phyloP scores from a whole-genome alignment of 805 yeast genomes.

The Ogataea sp. region DNA sequence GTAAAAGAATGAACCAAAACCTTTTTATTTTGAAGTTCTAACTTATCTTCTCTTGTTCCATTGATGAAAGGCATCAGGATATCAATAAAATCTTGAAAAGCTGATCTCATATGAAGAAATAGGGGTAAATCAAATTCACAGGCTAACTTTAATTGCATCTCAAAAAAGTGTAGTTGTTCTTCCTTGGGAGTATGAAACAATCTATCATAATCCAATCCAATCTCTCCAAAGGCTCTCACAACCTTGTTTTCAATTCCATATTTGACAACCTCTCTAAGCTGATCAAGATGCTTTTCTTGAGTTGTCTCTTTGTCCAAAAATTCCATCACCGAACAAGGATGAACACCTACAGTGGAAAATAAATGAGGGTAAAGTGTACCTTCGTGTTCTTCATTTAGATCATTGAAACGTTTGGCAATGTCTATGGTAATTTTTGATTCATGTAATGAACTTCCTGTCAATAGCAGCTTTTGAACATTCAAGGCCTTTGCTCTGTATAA shows the following conservation, averaged over 20 bases:
- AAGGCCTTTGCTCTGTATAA: constrained; percentile 56
- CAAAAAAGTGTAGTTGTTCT: constrained; percentile 62
- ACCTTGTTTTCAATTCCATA: constrained; percentile 39
- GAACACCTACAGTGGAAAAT: constrained; percentile 84
- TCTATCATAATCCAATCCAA: constrained; percentile 93
- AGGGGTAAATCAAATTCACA: constrained; percentile 59
- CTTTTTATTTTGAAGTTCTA: constrained; percentile 27
- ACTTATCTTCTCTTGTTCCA: constrained; percentile 26
- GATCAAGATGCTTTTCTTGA: constrained; percentile 34
- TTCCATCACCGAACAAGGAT: constrained; percentile 80
- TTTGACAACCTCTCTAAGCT: constrained; percentile 40
- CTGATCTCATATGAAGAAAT: constrained; percentile 84
- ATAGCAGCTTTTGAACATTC: constrained; percentile 60
- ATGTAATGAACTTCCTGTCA: constrained; percentile 73
- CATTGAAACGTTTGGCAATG: constrained; percentile 30
- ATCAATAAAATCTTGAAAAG: constrained; percentile 68
- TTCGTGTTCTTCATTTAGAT: constrained; percentile 1
- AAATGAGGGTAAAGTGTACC: constrained; percentile 24
- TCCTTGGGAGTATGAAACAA: constrained; percentile 64
- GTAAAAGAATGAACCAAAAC: constrained; percentile 97
- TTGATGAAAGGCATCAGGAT: constrained; percentile 56
- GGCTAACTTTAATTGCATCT: constrained; percentile 62
- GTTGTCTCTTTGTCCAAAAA: constrained; percentile 24
- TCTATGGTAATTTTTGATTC: constrained; percentile 61
- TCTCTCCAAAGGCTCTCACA: constrained; percentile 86